Percentiles rank a stretch among this genome's conserved stretches.
Conservation (phyloP, 768 basidiomycete species). For the Naganishia vaughanmartiniae region DNA sequence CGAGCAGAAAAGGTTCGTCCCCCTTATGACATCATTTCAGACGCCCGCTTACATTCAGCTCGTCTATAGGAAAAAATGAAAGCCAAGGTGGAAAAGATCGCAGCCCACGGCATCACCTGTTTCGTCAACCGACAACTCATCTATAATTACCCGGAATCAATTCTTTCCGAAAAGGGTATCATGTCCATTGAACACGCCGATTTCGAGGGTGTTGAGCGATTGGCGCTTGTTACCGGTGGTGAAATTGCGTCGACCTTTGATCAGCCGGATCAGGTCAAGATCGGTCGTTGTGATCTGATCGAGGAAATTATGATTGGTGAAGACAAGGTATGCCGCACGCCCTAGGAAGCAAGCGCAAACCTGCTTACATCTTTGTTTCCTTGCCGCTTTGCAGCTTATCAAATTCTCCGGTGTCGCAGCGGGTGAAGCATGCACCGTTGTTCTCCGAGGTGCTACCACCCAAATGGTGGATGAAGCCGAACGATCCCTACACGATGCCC, state of each 20-base stretch:
- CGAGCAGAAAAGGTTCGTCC: conserved; percentile 68
- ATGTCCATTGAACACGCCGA: conserved; percentile 97
- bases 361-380: too few species aligned
- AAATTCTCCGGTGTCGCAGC: conserved; percentile 99
- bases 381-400: conserved; percentile 65
- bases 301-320: conserved; percentile 99
- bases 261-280: conserved; percentile 82
- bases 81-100: conserved; percentile 91
- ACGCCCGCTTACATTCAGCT: not conserved
- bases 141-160: conserved; percentile 97
- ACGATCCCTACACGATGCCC: conserved; percentile 92
- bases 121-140: conserved; percentile 98
- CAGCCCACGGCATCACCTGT: conserved; percentile 88
- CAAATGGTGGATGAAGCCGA: conserved; percentile 99
- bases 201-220: conserved; percentile 94
- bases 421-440: conserved; percentile 95
- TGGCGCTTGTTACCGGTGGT: conserved; percentile 94
- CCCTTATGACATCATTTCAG: conserved; percentile 51
- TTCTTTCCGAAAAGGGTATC: conserved; percentile 91
- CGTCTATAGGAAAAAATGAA: conserved; percentile 89
- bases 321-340: conserved; percentile 69
- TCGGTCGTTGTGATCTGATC: conserved; percentile 88
- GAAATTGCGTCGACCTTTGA: conserved; percentile 97
- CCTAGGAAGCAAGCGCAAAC: not conserved
- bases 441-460: conserved; percentile 91